Base-by-base conservation (phyloP, 495 filamentous ascomycete genomes). In the Aspergillus mulundensis region DNA sequence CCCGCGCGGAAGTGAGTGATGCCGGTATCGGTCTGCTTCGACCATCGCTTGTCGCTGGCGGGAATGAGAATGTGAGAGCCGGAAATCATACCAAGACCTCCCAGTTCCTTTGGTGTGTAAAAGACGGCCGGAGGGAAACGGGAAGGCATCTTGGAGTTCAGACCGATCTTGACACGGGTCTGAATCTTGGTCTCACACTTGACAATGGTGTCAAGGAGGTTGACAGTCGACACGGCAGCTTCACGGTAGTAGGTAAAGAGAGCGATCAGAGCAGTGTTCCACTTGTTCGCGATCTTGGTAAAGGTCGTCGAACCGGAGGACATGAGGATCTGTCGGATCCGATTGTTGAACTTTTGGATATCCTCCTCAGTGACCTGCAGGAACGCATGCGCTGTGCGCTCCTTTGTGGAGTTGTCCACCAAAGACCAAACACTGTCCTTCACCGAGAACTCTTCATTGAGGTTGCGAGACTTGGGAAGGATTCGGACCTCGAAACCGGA, bases 151-250 rank as follows among this genome's bases (percentile, higher is more conserved):
- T 99, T 99, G 3, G 94, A 97, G 74, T 99, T 99, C 61, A 99
- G 70, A 5, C 95, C 95, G 59, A 99, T 99, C 82, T 99, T 99
- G 61, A 99, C 95, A 57, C 95, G 84, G 7, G 95, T 99, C 74
- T 99, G 95, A 53, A 99, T 99, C 78, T 99, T 99, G 12, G 95
- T 99, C 74, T 99, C 95, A 65, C 95, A 97, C 71, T 99, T 99
- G 62, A 99, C 95, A 61, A 99, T 99, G 1, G 93, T 97, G 66
- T 99, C 95, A 3, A 99, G 81, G 14, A 99, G 77, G 56, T 91
- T 90, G 64, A 97, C 91, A 1, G 95, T 99, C 8, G 90, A 94
- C n/a, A 97, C 91, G 30, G 92, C 95, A 38, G 95, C 95, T 66
- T 99, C 95, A 65, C 95, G 91, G 67, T 97, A 99, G 70, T 99